Evolutionary conservation across 768 basidiomycete species (phyloP), one percentile per base, ranked within the genome.

Genomic region (Cyclocybe aegerita): DNA sequence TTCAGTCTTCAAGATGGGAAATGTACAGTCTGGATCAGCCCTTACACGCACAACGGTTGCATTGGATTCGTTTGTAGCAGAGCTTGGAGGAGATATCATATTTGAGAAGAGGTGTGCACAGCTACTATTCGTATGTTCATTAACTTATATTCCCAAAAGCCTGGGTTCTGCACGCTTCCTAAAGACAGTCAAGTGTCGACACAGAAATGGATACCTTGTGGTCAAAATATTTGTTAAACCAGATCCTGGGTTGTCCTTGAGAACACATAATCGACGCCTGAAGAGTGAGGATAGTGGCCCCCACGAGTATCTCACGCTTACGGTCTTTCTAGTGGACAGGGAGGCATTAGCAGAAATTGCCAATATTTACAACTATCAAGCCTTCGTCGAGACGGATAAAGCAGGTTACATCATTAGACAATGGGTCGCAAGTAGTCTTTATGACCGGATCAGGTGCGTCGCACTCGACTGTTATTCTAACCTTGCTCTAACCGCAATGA

Each of bases 151-250:
- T 33, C 29, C 14, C 14, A 17, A 6, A 42, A 90, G 88, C 60
- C 69, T 90, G 48, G 86, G 86, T 11, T 79, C 83, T 1, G 81
- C 88, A 5, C 79, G 89, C 86, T 76, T 75, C 52, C 60, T 76
- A 58, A 93, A 93, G 79, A 88, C 94, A 0, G 93, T 96, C 58
- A 86, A 89, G 61, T 95, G 88, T 63, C 79, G 87, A 36, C 92
- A 97, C 70, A 73, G 79, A 41, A 86, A 89, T 60, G 92, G 93
- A 0, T 85, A 82, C 36, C 72, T 98, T 32, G 85, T 97, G 45
- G 81, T 96, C 62, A 98, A 98, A 79, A 86, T 98, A 50, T 97
- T 95, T 72, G 83, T 95, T 63, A 98, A 99, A 66, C 88, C 93
- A 0, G 93, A 98, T 69, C 90, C 93, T 17, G 81, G 86, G 3